Evolutionary conservation across 441 rosid genomes (phyloP).

Genomic region (Jatropha podagrica): DNA sequence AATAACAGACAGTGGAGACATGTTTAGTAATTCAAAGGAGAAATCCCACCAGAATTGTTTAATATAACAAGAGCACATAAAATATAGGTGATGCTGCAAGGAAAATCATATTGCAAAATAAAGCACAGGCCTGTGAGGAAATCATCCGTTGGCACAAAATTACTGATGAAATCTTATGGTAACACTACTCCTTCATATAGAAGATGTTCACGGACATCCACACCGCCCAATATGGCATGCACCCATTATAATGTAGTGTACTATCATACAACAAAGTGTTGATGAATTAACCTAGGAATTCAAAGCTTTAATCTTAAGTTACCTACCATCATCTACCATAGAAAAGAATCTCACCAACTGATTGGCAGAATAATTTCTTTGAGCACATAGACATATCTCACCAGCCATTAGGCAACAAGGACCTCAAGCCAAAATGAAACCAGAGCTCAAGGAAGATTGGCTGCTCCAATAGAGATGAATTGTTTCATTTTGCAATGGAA

Average conservation of each 20-base stretch:
- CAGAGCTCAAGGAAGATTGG: background rate
- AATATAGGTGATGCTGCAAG: background rate
- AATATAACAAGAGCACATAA: background rate
- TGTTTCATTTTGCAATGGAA: background rate
- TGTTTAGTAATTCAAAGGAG: background rate
- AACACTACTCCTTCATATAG: too few relatives aligned
- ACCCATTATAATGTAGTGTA: too few relatives aligned
- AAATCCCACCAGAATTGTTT: background rate
- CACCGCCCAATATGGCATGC: background rate
- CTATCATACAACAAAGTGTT: too few relatives aligned
- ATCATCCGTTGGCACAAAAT: background rate
- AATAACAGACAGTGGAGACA: background rate
- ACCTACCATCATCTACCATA: background rate
- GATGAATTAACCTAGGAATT: background rate
- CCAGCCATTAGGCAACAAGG: background rate
- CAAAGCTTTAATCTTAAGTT: background rate
- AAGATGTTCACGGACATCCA: background rate
- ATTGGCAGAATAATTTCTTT: background rate
- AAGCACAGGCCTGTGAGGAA: background rate
- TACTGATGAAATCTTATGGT: background rate
- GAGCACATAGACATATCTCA: background rate
- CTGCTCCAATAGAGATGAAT: background rate
- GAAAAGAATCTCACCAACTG: background rate
- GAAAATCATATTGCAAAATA: background rate
- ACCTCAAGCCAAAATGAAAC: background rate